Conservation (phyloP, 2,329 filamentous ascomycete genomes). For the Nemania abortiva region DNA sequence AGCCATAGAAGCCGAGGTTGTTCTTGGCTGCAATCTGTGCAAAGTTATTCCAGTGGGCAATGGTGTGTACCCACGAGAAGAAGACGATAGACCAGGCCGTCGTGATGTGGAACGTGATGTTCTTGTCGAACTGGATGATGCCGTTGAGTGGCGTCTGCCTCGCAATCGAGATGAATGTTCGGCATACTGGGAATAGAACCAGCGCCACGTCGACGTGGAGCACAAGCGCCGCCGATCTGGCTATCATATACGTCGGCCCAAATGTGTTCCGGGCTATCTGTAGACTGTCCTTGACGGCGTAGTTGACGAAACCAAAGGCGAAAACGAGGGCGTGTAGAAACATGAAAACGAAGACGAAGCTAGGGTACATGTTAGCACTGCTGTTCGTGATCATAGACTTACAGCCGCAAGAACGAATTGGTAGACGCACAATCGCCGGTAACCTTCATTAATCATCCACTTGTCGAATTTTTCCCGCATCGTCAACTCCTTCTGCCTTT, state of each 20-base stretch:
- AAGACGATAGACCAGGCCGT: slow-evolving; percentile 91
- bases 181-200: slow-evolving; percentile 84
- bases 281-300: slow-evolving; percentile 81
- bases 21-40: slow-evolving; percentile 80
- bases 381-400: slow-evolving; percentile 30
- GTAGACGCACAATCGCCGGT: slow-evolving; percentile 76
- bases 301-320: slow-evolving; percentile 83
- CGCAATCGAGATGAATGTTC: slow-evolving; percentile 83
- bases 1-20: slow-evolving; percentile 82
- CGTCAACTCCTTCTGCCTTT: slow-evolving; percentile 75
- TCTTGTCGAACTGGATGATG: slow-evolving; percentile 90
- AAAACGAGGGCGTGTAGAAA: slow-evolving; percentile 81
- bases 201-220: slow-evolving; percentile 86
- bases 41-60: slow-evolving; percentile 90
- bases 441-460: slow-evolving; percentile 93
- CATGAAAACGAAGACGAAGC: slow-evolving; percentile 82
- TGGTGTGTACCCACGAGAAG: slow-evolving; percentile 87
- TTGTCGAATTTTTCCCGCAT: slow-evolving; percentile 79
- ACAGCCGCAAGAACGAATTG: slow-evolving; percentile 13
- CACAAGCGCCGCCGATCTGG: slow-evolving; percentile 78
- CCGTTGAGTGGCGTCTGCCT: slow-evolving; percentile 86
- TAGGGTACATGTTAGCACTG: slow-evolving; percentile 52
- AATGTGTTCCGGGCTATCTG: slow-evolving; percentile 74
- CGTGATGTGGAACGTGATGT: slow-evolving; percentile 88
- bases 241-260: slow-evolving; percentile 81